Evolutionary conservation across 1,284 basidiomycete species (phyloP).

Genomic region (Jaminaea rosea): DNA sequence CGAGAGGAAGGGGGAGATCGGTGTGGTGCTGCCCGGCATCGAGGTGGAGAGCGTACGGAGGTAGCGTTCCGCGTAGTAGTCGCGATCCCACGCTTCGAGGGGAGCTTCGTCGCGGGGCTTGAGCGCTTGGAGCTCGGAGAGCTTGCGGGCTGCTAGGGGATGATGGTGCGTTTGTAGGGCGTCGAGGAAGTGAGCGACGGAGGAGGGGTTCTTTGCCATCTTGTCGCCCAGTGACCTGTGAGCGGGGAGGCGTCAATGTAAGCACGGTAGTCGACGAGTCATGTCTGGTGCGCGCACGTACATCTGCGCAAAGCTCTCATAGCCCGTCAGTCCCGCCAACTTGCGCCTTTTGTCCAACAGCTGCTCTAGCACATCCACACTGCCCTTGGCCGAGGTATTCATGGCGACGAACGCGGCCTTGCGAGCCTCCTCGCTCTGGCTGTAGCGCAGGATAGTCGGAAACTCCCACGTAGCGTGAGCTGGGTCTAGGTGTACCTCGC

Average conservation of each 20-base stretch:
- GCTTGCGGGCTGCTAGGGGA: conserved; percentile 20
- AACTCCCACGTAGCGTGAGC: conserved; percentile 61
- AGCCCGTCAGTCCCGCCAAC: conserved; percentile 38
- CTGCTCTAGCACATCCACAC: conserved; percentile 33
- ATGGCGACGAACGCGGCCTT: conserved; percentile 59
- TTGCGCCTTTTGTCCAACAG: conserved; percentile 32
- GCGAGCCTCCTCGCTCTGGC: conserved; percentile 70
- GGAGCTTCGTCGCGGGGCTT: conserved; percentile 17
- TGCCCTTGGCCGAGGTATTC: conserved; percentile 26
- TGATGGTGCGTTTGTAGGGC: conserved; percentile 32
- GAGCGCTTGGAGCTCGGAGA: conserved; percentile 25
- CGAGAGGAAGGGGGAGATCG: conserved; percentile 38
- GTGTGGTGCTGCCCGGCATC: conserved; percentile 1
- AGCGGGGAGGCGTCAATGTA: too few relatives aligned
- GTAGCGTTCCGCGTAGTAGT: conserved; percentile 36
- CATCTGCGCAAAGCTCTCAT: conserved; percentile 37
- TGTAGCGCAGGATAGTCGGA: conserved; percentile 77
- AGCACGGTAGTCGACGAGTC: too few relatives aligned
- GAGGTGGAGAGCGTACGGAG: conserved; percentile 14
- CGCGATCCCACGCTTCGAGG: conserved; percentile 40
- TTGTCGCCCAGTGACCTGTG: conserved; percentile 42
- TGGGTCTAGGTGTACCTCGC: conserved; percentile 46
- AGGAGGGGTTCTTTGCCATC: conserved; percentile 39
- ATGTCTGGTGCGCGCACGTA: too few relatives aligned
- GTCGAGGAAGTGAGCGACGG: conserved; percentile 34